Evolutionary conservation across 148 eudicot species (phyloP).

Genomic region (Pouteria glomerata): DNA sequence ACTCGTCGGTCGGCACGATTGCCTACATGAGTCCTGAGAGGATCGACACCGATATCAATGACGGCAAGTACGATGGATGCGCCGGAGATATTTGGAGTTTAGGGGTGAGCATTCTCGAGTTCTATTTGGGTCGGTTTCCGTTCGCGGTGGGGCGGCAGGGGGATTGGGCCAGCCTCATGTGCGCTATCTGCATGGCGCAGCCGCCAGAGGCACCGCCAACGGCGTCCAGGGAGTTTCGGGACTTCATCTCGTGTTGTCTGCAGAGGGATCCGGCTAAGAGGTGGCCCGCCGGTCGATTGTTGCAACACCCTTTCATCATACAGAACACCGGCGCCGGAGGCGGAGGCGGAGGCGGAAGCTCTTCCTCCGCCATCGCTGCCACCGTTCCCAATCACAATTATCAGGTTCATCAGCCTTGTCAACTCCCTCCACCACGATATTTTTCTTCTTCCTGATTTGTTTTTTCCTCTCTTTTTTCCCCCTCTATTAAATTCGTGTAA

Average conservation of each 20-base stretch:
- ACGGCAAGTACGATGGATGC: constrained; percentile 69
- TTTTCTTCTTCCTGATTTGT: constrained; percentile 29
- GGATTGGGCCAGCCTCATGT: constrained; percentile 82
- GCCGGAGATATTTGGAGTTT: constrained; percentile 92
- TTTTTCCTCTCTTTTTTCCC: background rate
- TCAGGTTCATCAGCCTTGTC: constrained; percentile 42
- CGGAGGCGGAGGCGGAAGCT: too few relatives aligned
- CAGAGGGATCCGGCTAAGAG: constrained; percentile 71
- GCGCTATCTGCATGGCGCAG: constrained; percentile 67
- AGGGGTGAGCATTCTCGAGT: constrained; percentile 74
- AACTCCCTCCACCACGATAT: constrained; percentile 54
- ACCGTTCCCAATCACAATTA: constrained; percentile 8
- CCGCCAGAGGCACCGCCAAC: constrained; percentile 70
- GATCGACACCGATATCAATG: constrained; percentile 76
- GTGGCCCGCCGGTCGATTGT: constrained; percentile 53
- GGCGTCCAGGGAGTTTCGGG: constrained; percentile 62
- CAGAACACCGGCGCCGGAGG: constrained; percentile 21
- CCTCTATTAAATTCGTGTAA: constrained; percentile 13
- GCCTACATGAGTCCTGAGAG: constrained; percentile 90
- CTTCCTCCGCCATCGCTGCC: too few relatives aligned
- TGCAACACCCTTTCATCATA: constrained; percentile 57
- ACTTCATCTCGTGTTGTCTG: constrained; percentile 64
- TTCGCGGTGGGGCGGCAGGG: constrained; percentile 64
- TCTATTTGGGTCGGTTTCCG: constrained; percentile 69
- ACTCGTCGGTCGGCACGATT: constrained; percentile 77